These are phyloP conservation scores for Mycena pura DNA, from an alignment of 768 basidiomycete genomes.

Conservation along the genomic window DNA sequence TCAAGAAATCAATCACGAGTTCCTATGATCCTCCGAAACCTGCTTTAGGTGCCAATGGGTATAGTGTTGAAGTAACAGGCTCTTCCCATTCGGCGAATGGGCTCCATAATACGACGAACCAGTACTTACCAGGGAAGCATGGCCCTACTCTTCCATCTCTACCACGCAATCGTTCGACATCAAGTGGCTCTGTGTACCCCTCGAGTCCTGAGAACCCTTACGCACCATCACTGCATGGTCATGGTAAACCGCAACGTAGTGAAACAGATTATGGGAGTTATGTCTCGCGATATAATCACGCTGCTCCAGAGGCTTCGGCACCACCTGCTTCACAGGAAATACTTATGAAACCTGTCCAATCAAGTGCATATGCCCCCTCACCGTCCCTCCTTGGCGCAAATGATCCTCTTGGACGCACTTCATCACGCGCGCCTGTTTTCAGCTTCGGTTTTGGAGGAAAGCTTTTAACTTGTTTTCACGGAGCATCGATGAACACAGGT, in stretches of 20 bases:
- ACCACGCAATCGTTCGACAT: constrained; percentile 17
- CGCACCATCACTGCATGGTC: constrained; percentile 34
- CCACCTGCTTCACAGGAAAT: constrained; percentile 40
- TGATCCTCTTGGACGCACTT: constrained; percentile 79
- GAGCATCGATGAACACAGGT: constrained; percentile 68
- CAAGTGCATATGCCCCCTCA: constrained; percentile 78
- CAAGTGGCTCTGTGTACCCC: constrained; percentile 25
- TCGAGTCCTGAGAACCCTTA: constrained; percentile 46
- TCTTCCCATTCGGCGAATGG: constrained; percentile 16
- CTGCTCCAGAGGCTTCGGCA: constrained; percentile 20
- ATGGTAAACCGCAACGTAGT: constrained; percentile 29
- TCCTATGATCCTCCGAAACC: constrained; percentile 23
- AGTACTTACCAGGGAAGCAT: constrained; percentile 16
- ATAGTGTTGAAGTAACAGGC: not conserved
- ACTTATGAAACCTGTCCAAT: constrained; percentile 45
- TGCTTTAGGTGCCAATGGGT: constrained; percentile 13
- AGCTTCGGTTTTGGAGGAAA: constrained; percentile 96
- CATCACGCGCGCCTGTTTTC: constrained; percentile 77
- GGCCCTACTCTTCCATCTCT: constrained; percentile 1
- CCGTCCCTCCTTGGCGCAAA: constrained; percentile 84
- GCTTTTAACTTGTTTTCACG: constrained; percentile 87
- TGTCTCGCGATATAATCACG: constrained; percentile 36
- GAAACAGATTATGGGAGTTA: constrained; percentile 36
- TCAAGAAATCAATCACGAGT: constrained; percentile 12
- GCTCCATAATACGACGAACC: constrained; percentile 35